Evolutionary conservation across 805 yeast species (phyloP).

Genomic region (Starmera quercuum): DNA sequence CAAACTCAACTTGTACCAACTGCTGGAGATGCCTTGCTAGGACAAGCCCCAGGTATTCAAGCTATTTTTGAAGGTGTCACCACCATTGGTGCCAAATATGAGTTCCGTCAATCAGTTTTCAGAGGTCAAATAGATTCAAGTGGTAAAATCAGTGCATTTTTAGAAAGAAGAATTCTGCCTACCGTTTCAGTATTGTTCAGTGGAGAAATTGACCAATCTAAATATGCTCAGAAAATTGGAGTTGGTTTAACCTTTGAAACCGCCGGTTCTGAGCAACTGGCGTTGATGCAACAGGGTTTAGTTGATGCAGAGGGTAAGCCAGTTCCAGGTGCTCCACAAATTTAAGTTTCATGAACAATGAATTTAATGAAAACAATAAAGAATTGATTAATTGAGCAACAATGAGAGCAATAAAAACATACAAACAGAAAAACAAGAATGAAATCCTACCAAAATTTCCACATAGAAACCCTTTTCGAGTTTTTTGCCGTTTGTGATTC

Average conservation of each 20-base stretch:
- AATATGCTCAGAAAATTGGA: slow-evolving; percentile 75
- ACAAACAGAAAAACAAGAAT: too few species aligned
- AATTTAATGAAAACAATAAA: not conserved
- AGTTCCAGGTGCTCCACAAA: slow-evolving; percentile 68
- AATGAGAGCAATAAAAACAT: too few species aligned
- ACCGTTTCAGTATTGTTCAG: slow-evolving; percentile 81
- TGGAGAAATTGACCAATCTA: slow-evolving; percentile 88
- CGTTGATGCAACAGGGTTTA: slow-evolving; percentile 86
- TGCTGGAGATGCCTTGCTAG: slow-evolving; percentile 60
- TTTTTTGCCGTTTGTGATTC: too few species aligned
- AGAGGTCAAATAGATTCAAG: slow-evolving; percentile 89
- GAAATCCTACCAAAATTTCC: too few species aligned
- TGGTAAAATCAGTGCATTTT: slow-evolving; percentile 85
- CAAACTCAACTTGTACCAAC: slow-evolving; percentile 71
- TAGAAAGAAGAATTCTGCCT: slow-evolving; percentile 92
- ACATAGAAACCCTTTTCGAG: too few species aligned
- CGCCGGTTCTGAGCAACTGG: slow-evolving; percentile 87
- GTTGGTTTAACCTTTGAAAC: slow-evolving; percentile 94
- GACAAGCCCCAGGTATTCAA: slow-evolving; percentile 74
- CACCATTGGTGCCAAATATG: slow-evolving; percentile 94
- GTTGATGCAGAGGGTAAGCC: slow-evolving; percentile 82
- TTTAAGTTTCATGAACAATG: slow-evolving; percentile 20
- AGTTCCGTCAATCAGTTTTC: slow-evolving; percentile 92
- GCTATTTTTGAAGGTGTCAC: slow-evolving; percentile 87
- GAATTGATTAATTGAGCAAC: too few species aligned